These are phyloP conservation scores for Pseudoneurospora amorphoporcata DNA, from an alignment of 495 filamentous ascomycete species.

Conservation along the genomic window DNA sequence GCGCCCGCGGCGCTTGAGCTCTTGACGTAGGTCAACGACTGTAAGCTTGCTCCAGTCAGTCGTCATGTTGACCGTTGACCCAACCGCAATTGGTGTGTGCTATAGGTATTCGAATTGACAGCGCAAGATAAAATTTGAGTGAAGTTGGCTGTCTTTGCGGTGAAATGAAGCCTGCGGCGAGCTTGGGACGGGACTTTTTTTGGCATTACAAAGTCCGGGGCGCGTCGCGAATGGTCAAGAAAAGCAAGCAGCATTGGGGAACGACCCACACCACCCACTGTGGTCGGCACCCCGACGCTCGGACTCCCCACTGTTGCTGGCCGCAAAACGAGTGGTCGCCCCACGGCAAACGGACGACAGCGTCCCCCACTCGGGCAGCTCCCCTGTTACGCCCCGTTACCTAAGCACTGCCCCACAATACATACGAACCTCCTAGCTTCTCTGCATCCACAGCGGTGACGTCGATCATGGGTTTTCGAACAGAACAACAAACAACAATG, in stretches of 20 bases:
- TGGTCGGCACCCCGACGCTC: not conserved
- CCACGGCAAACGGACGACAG: not conserved
- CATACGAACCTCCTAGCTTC: not conserved
- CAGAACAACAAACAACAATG: not conserved
- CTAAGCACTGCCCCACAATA: not conserved
- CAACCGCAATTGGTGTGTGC: not conserved
- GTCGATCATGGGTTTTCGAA: not conserved
- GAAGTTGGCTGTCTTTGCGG: not conserved
- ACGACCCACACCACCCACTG: not conserved
- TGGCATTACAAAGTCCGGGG: not conserved
- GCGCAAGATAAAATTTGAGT: not conserved
- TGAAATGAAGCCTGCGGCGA: not conserved
- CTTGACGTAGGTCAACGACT: slow-evolving; percentile 47
- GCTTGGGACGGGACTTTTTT: not conserved
- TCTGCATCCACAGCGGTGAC: not conserved
- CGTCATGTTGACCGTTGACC: slow-evolving; percentile 28
- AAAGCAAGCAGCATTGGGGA: not conserved
- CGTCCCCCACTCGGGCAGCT: not conserved
- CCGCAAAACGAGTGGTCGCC: not conserved
- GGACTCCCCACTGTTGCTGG: not conserved
- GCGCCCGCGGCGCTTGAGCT: slow-evolving; percentile 47
- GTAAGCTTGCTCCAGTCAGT: slow-evolving; percentile 48
- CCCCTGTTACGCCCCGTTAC: not conserved
- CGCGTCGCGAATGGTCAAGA: not conserved
- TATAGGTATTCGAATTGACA: not conserved